Evolutionary conservation across 495 filamentous ascomycete genomes (phyloP).

Genomic region (Talaromyces trachyspermus): DNA sequence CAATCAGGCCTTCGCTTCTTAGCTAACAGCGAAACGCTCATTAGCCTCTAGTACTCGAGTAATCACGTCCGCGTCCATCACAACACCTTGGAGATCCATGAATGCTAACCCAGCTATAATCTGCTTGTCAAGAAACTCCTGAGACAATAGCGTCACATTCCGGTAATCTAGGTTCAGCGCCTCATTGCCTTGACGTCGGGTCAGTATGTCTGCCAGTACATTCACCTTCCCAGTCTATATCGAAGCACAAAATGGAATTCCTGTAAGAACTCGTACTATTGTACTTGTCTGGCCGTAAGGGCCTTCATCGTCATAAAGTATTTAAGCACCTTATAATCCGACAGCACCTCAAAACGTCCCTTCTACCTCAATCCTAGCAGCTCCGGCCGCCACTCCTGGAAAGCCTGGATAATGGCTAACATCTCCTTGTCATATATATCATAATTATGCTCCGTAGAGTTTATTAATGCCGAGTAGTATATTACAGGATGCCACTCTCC

Average conservation of each 20-base stretch:
- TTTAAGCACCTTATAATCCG: constrained; percentile 18
- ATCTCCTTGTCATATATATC: constrained; percentile 24
- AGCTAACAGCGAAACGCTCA: no score
- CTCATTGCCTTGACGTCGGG: constrained; percentile 1
- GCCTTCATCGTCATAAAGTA: constrained; percentile 20
- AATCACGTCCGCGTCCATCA: no score
- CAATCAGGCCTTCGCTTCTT: no score
- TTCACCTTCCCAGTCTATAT: constrained; percentile 10
- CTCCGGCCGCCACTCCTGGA: constrained; percentile 22
- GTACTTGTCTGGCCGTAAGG: constrained; percentile 9
- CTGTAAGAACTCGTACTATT: constrained; percentile 18
- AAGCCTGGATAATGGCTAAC: constrained; percentile 14
- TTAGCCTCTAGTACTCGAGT: no score
- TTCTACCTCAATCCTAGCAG: constrained; percentile 10
- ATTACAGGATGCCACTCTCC: constrained; percentile 10
- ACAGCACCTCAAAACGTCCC: constrained; percentile 10
- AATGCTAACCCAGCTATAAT: no score
- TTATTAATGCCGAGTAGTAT: constrained; percentile 21
- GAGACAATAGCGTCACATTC: no score
- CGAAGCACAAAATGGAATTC: constrained; percentile 9
- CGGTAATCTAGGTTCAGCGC: no score
- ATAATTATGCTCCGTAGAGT: constrained; percentile 17
- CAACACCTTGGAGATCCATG: no score
- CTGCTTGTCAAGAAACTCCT: no score
- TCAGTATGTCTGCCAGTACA: constrained; percentile 14